A percentile compares a stretch with the other conserved stretches of the same genome.
phyloP scores from a whole-genome alignment of 495 filamentous ascomycete genomes.

The Lophium mytilinum region DNA sequence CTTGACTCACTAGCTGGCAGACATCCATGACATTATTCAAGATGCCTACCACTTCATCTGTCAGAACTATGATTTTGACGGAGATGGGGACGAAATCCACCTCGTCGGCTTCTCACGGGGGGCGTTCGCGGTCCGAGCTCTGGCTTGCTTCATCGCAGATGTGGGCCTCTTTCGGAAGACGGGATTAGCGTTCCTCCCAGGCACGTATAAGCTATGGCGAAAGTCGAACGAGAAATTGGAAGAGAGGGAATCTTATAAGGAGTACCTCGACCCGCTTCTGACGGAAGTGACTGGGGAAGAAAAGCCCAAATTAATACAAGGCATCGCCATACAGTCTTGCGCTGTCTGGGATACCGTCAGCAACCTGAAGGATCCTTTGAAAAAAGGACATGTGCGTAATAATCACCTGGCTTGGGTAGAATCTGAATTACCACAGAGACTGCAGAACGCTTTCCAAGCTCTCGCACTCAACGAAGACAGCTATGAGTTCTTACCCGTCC shows the following conservation, averaged over 20 bases:
- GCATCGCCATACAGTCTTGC: constrained; percentile 40
- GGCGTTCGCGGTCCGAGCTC: constrained; percentile 46
- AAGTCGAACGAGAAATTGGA: no score
- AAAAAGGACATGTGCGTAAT: no score
- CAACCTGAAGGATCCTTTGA: no score
- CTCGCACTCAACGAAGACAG: constrained; percentile 48
- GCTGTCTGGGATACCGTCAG: constrained; percentile 55
- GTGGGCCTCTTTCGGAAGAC: constrained; percentile 34
- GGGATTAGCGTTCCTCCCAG: constrained; percentile 21
- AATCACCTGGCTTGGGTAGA: no score
- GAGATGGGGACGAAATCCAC: constrained; percentile 39
- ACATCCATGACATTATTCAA: constrained; percentile 34
- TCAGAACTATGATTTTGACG: constrained; percentile 41
- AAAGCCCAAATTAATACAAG: constrained; percentile 1
- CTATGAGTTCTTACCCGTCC: constrained; percentile 39
- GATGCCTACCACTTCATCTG: constrained; percentile 41
- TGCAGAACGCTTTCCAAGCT: constrained; percentile 50
- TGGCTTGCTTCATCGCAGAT: constrained; percentile 44
- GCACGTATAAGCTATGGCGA: constrained; percentile 18
- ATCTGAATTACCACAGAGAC: constrained; percentile 3
- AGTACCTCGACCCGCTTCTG: no score
- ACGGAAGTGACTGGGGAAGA: constrained; percentile 3
- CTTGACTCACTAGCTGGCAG: background rate
- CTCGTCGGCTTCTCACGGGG: constrained; percentile 53
- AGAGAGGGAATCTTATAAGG: no score